Percentiles rank a stretch among this genome's conserved stretches.
Evolutionary conservation across 345 rosid genomes (phyloP).

Genomic region (Firmiana major): DNA sequence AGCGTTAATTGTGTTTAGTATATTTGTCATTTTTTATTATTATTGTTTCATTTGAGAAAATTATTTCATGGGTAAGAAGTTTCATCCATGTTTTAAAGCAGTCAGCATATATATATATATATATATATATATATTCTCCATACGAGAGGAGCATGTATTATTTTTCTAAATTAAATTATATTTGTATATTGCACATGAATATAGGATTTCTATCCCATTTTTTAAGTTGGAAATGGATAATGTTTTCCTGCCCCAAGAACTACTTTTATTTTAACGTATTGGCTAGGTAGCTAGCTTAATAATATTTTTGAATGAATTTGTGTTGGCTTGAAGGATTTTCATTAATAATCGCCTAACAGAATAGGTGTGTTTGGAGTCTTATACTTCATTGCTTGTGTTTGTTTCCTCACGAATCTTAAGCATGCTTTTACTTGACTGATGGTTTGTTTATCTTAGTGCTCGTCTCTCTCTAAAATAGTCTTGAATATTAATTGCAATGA

Average conservation of each 20-base stretch:
- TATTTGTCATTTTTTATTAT: neutral
- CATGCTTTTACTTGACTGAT: neutral
- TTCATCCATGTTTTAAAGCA: slow-evolving; percentile 10
- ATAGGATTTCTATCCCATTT: neutral
- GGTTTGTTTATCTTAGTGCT: neutral
- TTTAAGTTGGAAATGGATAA: slow-evolving; percentile 3
- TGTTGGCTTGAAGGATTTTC: neutral
- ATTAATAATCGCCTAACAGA: neutral
- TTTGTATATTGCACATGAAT: neutral
- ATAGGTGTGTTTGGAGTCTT: neutral
- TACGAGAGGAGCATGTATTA: neutral
- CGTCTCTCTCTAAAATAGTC: neutral
- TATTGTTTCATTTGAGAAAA: neutral
- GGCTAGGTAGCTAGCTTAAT: neutral
- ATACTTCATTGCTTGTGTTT: neutral
- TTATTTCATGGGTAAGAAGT: slow-evolving; percentile 10
- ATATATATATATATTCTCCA: too few species aligned
- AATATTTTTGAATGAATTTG: neutral
- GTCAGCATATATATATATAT: neutral
- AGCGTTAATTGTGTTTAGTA: slow-evolving; percentile 9
- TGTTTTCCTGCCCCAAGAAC: neutral
- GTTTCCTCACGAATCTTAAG: neutral
- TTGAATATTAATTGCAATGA: neutral
- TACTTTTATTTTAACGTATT: neutral
- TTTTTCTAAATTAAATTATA: neutral